Evolutionary conservation across 495 filamentous ascomycete genomes (phyloP).

Genomic region (Daldinia childiae): DNA sequence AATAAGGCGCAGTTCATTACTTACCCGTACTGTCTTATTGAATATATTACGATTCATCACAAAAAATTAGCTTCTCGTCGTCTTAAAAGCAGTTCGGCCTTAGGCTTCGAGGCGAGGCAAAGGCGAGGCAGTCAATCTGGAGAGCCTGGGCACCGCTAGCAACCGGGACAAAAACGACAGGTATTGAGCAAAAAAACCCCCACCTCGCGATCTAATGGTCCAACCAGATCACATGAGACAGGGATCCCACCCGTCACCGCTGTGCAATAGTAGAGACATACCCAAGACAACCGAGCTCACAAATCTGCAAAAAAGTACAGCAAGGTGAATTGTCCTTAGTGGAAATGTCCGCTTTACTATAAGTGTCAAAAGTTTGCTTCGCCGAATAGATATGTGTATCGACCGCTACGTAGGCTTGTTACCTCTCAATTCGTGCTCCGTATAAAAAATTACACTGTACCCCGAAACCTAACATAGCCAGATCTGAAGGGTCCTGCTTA

Average conservation of each 20-base stretch:
- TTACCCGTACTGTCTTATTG: constrained; percentile 1
- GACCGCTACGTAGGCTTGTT: constrained; percentile 7
- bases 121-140: constrained; percentile 30
- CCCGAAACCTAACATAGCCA: constrained; percentile 13
- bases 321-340: constrained; percentile 17
- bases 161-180: constrained; percentile 35
- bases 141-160: constrained; percentile 30
- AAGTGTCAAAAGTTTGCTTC: not conserved
- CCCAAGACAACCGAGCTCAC: constrained; percentile 41
- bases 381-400: not conserved
- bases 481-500: constrained; percentile 6
- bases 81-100: constrained; percentile 4
- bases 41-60: constrained; percentile 1
- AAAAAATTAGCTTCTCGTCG: constrained; percentile 5
- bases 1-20: constrained; percentile 13
- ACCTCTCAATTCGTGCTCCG: constrained; percentile 12
- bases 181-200: constrained; percentile 34
- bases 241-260: constrained; percentile 38
- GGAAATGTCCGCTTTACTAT: constrained; percentile 9
- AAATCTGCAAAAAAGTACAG: constrained; percentile 27
- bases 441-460: not conserved
- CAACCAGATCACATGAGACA: constrained; percentile 40
- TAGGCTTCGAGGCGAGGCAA: constrained; percentile 19
- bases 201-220: constrained; percentile 35
- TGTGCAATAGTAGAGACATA: constrained; percentile 41